Evolutionary conservation across 257 asterid species (phyloP).

Genomic region (Oldenlandia corymbosa): DNA sequence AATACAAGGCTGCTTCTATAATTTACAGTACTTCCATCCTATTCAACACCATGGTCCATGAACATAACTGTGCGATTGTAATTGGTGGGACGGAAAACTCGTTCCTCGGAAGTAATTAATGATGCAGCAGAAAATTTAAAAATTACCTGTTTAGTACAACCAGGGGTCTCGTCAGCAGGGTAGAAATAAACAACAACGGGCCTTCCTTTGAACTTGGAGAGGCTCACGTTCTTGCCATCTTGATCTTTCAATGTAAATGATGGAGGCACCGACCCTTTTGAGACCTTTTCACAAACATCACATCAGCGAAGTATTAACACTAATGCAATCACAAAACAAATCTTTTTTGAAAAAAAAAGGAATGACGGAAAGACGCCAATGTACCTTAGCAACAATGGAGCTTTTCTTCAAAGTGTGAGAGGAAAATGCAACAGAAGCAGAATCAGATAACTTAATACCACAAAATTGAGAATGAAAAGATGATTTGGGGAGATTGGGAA

Average conservation of each 20-base stretch:
- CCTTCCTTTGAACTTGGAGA: slow-evolving; percentile 86
- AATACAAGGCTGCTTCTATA: background rate
- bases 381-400: slow-evolving; percentile 78
- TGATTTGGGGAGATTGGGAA: slow-evolving; percentile 39
- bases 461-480: slow-evolving; percentile 64
- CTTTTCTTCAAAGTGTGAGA: slow-evolving; percentile 33
- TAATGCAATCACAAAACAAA: background rate
- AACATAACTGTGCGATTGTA: background rate
- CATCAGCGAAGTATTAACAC: background rate
- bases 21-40: background rate
- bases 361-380: slow-evolving; percentile 14
- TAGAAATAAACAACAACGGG: slow-evolving; percentile 93
- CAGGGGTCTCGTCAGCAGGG: slow-evolving; percentile 97
- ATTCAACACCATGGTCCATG: background rate
- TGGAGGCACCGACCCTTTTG: slow-evolving; percentile 70
- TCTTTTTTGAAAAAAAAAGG: background rate
- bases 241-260: slow-evolving; percentile 85
- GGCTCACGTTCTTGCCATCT: slow-evolving; percentile 73
- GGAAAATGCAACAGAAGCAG: slow-evolving; percentile 34
- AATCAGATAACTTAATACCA: slow-evolving; percentile 49
- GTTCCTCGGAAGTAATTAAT: background rate
- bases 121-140: too few relatives aligned
- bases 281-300: slow-evolving; percentile 40
- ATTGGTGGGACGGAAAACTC: background rate
- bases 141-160: slow-evolving; percentile 92